These are phyloP conservation scores for Hemileccinum impolitum DNA, from an alignment of 768 basidiomycete genomes.

Conservation along the genomic window DNA sequence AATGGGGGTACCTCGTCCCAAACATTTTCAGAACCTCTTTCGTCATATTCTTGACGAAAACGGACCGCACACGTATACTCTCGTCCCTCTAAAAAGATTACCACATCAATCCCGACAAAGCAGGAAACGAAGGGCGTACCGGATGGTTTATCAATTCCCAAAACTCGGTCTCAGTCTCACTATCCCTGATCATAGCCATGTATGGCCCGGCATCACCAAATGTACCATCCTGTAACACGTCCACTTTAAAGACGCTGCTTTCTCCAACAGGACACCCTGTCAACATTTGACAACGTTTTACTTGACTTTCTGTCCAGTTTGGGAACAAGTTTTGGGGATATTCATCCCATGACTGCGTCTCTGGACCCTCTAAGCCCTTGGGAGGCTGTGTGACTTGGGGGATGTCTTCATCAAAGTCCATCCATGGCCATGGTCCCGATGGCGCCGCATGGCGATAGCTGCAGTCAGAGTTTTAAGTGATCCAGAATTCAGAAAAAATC, in stretches of 20 bases:
- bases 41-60: slow-evolving; percentile 51
- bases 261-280: slow-evolving; percentile 11
- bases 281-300: slow-evolving; percentile 31
- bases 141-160: slow-evolving; percentile 32
- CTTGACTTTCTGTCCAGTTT: slow-evolving; percentile 33
- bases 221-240: slow-evolving; percentile 10
- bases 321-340: slow-evolving; percentile 31
- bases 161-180: slow-evolving; percentile 25
- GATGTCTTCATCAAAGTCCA: slow-evolving; percentile 35
- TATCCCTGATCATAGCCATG: slow-evolving; percentile 2
- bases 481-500: not conserved
- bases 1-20: slow-evolving; percentile 44
- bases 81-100: slow-evolving; percentile 26
- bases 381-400: not conserved
- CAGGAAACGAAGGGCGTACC: slow-evolving; percentile 28
- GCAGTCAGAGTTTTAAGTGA: not conserved
- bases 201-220: slow-evolving; percentile 1
- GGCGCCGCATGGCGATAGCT: slow-evolving; percentile 38
- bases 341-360: slow-evolving; percentile 13
- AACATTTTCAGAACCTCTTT: slow-evolving; percentile 54
- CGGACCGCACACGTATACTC: slow-evolving; percentile 41
- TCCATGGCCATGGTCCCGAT: slow-evolving; percentile 42
- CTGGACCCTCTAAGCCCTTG: not conserved
- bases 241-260: slow-evolving; percentile 23
- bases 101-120: not conserved